Evolutionary conservation across 1,284 basidiomycete species (phyloP).

Genomic region (Ganoderma leucocontextum): DNA sequence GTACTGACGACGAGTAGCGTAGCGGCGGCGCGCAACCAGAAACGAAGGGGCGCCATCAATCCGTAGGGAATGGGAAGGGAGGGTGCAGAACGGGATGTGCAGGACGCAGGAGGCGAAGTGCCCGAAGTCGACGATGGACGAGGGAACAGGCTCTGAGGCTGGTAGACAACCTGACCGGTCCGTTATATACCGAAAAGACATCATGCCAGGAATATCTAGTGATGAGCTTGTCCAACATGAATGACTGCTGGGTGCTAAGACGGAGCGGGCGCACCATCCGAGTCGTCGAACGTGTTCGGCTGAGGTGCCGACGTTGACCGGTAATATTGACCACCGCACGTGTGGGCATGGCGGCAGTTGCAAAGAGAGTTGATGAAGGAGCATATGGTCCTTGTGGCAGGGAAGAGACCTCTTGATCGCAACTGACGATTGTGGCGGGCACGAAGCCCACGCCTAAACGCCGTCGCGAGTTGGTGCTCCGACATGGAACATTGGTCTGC

Average conservation of each 20-base stretch:
- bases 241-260: not conserved
- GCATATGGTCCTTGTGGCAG: not conserved
- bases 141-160: not conserved
- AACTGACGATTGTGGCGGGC: not conserved
- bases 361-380: not conserved
- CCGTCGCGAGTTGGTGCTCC: not conserved
- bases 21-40: not conserved
- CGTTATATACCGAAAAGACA: not conserved
- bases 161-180: not conserved
- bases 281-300: not conserved
- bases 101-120: slow-evolving; percentile 1
- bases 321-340: not conserved
- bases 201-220: not conserved
- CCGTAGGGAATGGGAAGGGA: not conserved
- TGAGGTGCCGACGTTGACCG: not conserved
- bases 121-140: not conserved
- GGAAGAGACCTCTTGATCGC: not conserved
- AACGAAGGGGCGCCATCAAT: slow-evolving; percentile 1
- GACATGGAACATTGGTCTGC: not conserved
- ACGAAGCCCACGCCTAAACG: slow-evolving; percentile 1
- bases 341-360: not conserved
- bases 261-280: not conserved
- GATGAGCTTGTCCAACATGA: not conserved
- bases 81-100: slow-evolving; percentile 1
- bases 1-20: slow-evolving; percentile 40